A percentile compares a stretch with the other conserved stretches of the same genome.
These are phyloP conservation scores for Calvatia gigantea DNA, from an alignment of 768 basidiomycete species.

Conservation along the genomic window DNA sequence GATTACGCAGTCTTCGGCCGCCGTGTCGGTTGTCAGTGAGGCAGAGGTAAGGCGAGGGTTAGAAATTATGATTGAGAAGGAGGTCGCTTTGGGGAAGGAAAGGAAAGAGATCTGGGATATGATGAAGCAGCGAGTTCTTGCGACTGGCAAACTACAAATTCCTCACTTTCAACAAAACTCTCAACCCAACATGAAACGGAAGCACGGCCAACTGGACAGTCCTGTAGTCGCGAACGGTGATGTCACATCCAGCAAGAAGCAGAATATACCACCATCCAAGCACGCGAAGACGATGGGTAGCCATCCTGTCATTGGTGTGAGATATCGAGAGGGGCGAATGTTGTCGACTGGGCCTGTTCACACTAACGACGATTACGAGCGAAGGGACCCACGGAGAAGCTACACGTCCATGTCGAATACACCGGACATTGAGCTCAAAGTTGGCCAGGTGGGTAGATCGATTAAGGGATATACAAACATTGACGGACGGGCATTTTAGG, in stretches of 20 bases:
- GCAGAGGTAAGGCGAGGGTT: slow-evolving; percentile 9
- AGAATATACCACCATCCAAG: not conserved
- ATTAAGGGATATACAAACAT: too few species aligned
- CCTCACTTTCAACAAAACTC: not conserved
- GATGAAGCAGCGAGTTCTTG: slow-evolving; percentile 3
- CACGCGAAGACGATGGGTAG: not conserved
- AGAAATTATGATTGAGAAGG: slow-evolving; percentile 9
- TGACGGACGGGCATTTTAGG: too few species aligned
- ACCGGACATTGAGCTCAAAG: not conserved
- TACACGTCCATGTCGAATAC: not conserved
- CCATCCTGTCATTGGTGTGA: slow-evolving; percentile 2
- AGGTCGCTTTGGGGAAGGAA: slow-evolving; percentile 6
- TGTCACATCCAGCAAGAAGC: not conserved
- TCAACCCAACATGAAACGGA: not conserved
- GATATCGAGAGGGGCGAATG: slow-evolving; percentile 4
- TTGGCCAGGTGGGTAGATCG: not conserved
- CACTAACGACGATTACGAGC: not conserved
- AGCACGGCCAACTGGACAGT: slow-evolving; percentile 4
- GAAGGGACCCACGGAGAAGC: not conserved
- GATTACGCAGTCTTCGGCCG: slow-evolving; percentile 12
- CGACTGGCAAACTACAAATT: slow-evolving; percentile 1
- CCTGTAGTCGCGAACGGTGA: not conserved
- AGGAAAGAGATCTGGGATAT: slow-evolving; percentile 8
- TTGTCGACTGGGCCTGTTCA: not conserved
- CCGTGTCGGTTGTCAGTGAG: slow-evolving; percentile 9